A percentile compares a stretch with the other conserved stretches of the same genome.
phyloP scores from a whole-genome alignment of 1,139 yeast genomes.

The Pichia cactophila region DNA sequence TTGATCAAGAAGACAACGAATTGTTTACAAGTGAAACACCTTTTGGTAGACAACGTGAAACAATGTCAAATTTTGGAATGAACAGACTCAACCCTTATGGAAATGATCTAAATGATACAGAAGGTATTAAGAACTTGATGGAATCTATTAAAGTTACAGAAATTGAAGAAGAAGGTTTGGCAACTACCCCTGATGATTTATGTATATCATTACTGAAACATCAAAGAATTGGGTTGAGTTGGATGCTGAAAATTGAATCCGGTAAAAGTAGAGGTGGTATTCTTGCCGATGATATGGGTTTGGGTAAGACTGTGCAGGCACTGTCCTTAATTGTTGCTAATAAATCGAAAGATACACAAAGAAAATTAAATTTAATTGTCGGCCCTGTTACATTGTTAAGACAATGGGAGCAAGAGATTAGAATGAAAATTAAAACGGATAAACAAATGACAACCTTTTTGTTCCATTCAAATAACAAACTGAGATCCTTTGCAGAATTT shows the following conservation, averaged over 20 bases:
- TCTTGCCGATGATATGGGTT: conserved; percentile 91
- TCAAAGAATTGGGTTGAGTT: conserved; percentile 76
- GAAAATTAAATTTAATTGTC: conserved; percentile 62
- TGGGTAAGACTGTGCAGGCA: conserved; percentile 86
- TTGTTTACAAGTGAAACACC: neutral
- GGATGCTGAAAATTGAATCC: conserved; percentile 71
- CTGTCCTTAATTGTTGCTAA: conserved; percentile 59
- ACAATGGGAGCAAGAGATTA: conserved; percentile 80
- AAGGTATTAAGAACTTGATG: conserved; percentile 46
- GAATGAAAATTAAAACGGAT: conserved; percentile 47
- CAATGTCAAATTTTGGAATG: neutral
- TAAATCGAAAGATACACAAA: conserved; percentile 29
- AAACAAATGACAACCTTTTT: conserved; percentile 44
- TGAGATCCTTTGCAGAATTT: conserved; percentile 39
- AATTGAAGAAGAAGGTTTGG: conserved; percentile 40
- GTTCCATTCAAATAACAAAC: conserved; percentile 49
- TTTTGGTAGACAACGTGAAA: neutral
- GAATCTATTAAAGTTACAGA: conserved; percentile 64
- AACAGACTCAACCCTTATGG: conserved; percentile 3
- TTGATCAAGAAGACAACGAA: neutral
- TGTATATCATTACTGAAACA: conserved; percentile 66
- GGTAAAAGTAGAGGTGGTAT: conserved; percentile 62
- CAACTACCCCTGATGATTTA: conserved; percentile 64
- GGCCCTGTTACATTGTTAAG: conserved; percentile 79
- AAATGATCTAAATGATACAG: conserved; percentile 27